Conservation (phyloP, 2,329 filamentous ascomycete species). For the Elsinoe batatas region DNA sequence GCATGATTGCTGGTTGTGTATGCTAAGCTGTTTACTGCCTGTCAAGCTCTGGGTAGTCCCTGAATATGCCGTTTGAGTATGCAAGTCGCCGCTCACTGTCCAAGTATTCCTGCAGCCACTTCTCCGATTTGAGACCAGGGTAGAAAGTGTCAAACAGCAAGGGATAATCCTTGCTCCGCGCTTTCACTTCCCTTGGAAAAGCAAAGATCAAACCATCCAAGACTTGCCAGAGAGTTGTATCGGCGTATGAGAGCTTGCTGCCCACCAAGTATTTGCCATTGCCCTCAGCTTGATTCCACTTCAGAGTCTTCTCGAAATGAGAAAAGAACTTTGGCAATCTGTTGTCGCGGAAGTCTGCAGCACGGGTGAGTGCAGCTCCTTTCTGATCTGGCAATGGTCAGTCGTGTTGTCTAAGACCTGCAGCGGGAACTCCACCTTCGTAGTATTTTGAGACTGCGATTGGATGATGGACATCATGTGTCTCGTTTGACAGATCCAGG, state of each 20-base stretch:
- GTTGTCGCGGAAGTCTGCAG: constrained; percentile 48
- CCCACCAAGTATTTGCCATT: constrained; percentile 57
- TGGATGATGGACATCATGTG: constrained; percentile 69
- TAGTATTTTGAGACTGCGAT: constrained; percentile 52
- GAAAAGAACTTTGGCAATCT: constrained; percentile 62
- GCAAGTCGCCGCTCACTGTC: constrained; percentile 51
- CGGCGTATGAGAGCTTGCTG: constrained; percentile 56
- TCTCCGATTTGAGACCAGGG: constrained; percentile 50
- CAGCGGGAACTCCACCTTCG: constrained; percentile 33
- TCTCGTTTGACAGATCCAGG: constrained; percentile 61
- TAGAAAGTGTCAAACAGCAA: constrained; percentile 54
- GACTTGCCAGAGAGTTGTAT: constrained; percentile 64
- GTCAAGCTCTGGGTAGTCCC: constrained; percentile 66
- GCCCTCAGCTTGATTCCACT: constrained; percentile 46
- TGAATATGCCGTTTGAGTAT: constrained; percentile 58
- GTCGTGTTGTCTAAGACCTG: background rate
- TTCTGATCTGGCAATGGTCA: constrained; percentile 49
- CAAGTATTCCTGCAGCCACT: constrained; percentile 59
- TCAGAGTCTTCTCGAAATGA: constrained; percentile 60
- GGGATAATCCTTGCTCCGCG: constrained; percentile 48
- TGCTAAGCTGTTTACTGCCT: constrained; percentile 26
- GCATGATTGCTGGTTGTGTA: background rate
- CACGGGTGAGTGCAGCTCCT: constrained; percentile 49
- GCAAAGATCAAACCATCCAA: constrained; percentile 48
- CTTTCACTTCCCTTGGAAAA: constrained; percentile 57